phyloP scores from a whole-genome alignment of 768 basidiomycete genomes.

The Russula vinacea region DNA sequence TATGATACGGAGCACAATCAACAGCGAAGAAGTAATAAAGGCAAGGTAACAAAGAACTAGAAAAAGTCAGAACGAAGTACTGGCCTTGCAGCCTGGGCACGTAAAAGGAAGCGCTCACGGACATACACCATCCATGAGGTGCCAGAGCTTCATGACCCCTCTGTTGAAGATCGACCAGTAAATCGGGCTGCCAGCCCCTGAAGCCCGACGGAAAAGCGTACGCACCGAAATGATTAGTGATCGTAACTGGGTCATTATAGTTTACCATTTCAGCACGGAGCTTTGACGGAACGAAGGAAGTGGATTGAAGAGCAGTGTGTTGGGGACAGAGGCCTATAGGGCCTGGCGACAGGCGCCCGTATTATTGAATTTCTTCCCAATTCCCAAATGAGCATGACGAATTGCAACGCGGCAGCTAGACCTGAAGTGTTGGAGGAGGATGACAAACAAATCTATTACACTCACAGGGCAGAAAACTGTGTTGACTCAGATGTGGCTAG shows the following conservation, averaged over 20 bases:
- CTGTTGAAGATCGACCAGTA: background rate
- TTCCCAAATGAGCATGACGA: too few relatives aligned
- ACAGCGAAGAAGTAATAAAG: too few relatives aligned
- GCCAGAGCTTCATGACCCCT: conserved; percentile 3
- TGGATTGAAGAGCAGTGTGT: background rate
- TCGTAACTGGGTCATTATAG: conserved; percentile 1
- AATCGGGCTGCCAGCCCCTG: background rate
- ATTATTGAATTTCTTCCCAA: too few relatives aligned
- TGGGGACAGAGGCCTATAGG: background rate
- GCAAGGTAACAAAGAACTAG: too few relatives aligned
- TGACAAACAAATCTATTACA: too few relatives aligned
- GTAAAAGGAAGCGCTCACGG: background rate
- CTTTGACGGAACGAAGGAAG: background rate
- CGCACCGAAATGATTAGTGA: background rate
- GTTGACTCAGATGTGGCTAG: too few relatives aligned
- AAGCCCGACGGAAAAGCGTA: background rate
- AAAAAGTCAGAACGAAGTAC: too few relatives aligned
- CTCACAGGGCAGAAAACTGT: too few relatives aligned
- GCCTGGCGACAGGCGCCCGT: too few relatives aligned
- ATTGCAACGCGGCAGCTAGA: too few relatives aligned
- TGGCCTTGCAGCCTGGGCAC: too few relatives aligned
- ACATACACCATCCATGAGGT: background rate
- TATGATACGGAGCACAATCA: conserved; percentile 10
- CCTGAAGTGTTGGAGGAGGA: too few relatives aligned
- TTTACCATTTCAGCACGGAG: conserved; percentile 2